Base-by-base conservation (phyloP, 2,329 filamentous ascomycete genomes). In the Celoporthe dispersa region DNA sequence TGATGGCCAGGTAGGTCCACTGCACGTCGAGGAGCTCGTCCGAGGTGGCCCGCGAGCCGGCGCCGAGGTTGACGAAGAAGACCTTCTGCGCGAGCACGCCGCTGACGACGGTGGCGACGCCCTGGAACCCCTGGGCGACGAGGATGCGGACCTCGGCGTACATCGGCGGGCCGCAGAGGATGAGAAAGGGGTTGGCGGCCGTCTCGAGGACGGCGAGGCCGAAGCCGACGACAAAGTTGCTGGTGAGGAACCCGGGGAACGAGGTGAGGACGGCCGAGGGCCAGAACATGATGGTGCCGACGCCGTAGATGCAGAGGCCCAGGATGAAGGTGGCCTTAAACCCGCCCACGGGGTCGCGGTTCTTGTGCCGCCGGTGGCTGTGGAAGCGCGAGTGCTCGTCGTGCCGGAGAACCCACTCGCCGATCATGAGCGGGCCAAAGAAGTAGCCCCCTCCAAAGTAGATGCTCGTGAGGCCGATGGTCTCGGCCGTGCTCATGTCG, bases 281-380 rank as follows among this genome's bases (percentile, higher is more conserved):
- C 93, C 92, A 96, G 81, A 95, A 94, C 81, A 94, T 93, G 73
- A 95, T 88, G n/a, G 92, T 93, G 1, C 91, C 91, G 6, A 88
- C 84, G 1, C 91, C 91, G 77, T 94, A 95, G 67, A 95, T 90
- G 73, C 85, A 86, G 4, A 95, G 83, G 0, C 93, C 93, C 37
- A 90, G 84, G 71, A 96, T 94, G 75, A 96, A 94, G 0, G 92
- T 93, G 57, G 89, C 89, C 74, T 93, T 92, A 81, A 94, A 96
- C 3, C 93, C 93, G 65, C 87, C 86, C 8, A 88, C 81, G 39
- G 81, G 81, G 35, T 84, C 81, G 64, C 81, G 76, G 53, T 81
- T 74, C 12, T 74, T 77, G 59, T 75, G 72, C 16, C 73, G 73
- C 72, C 79, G 78, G 44, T 79, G 79, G 57, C 71, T 70, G 57